A percentile compares a stretch with the other conserved stretches of the same genome.
Conservation (phyloP, 1,139 yeast species). For the Yamadazyma atlantica region DNA sequence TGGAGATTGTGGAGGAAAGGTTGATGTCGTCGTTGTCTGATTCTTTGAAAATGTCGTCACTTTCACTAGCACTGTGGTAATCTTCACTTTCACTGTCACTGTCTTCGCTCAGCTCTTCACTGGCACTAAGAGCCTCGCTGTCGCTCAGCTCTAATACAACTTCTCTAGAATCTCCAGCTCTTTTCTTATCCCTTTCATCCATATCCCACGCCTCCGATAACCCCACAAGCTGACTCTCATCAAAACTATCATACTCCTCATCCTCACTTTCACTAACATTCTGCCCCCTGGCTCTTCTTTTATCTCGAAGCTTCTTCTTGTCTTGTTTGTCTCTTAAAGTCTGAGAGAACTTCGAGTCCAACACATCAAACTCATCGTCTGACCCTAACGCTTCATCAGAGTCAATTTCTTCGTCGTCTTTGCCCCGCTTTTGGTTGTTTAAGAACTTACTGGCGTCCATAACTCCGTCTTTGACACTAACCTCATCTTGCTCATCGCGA, state of each 20-base stretch:
- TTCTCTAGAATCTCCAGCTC: constrained; percentile 25
- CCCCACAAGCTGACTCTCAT: constrained; percentile 72
- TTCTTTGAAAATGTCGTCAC: constrained; percentile 23
- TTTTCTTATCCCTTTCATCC: constrained; percentile 55
- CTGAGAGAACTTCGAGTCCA: constrained; percentile 67
- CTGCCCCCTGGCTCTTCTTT: constrained; percentile 20
- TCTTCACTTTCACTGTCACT: constrained; percentile 14
- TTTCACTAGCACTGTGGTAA: constrained; percentile 22
- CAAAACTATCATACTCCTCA: constrained; percentile 58
- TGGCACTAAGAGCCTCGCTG: no score
- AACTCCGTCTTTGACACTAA: constrained; percentile 38
- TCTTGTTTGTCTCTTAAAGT: constrained; percentile 58
- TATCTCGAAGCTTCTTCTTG: constrained; percentile 28
- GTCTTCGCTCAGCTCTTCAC: no score
- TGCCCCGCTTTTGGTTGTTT: constrained; percentile 24
- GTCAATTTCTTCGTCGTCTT: constrained; percentile 68
- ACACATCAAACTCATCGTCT: constrained; percentile 69
- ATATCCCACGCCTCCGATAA: constrained; percentile 87
- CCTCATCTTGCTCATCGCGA: constrained; percentile 17
- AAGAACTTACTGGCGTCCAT: constrained; percentile 43
- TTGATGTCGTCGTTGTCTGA: constrained; percentile 32
- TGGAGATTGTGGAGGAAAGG: constrained; percentile 34
- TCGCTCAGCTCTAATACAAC: constrained; percentile 45
- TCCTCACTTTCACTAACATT: constrained; percentile 23
- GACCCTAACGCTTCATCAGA: constrained; percentile 79